Evolutionary conservation across 371 early-diverging fungal genomes (phyloP).

Genomic region (Lichtheimia hyalospora): DNA sequence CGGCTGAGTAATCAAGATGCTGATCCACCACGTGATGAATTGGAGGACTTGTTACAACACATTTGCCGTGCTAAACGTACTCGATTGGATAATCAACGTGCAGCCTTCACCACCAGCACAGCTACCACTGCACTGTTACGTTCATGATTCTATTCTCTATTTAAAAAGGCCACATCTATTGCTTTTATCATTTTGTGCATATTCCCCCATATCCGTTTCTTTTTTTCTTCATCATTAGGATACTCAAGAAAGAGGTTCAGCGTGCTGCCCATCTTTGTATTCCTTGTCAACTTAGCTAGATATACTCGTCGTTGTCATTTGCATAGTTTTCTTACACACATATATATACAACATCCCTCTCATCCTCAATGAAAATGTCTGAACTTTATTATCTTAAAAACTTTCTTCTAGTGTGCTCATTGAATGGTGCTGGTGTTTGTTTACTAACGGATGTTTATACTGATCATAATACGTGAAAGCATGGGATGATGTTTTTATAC

Average conservation of each 20-base stretch:
- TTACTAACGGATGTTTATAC: too few relatives aligned
- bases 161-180: neutral
- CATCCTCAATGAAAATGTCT: too few relatives aligned
- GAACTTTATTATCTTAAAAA: too few relatives aligned
- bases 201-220: neutral
- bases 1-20: slow-evolving; percentile 35
- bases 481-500: too few relatives aligned
- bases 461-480: too few relatives aligned
- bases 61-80: slow-evolving; percentile 9
- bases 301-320: neutral
- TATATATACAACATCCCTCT: neutral
- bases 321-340: neutral
- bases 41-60: slow-evolving; percentile 6
- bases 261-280: slow-evolving; percentile 17
- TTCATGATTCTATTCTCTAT: neutral
- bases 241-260: slow-evolving; percentile 12
- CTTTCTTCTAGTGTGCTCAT: too few relatives aligned
- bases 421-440: too few relatives aligned
- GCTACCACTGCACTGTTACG: neutral
- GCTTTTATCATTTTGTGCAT: slow-evolving; percentile 6
- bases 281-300: too few relatives aligned
- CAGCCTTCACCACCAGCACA: slow-evolving; percentile 5
- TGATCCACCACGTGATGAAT: slow-evolving; percentile 11
- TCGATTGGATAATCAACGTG: slow-evolving; percentile 16
- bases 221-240: neutral